Evolutionary conservation across 1,284 basidiomycete genomes (phyloP).

Genomic region (Leccinum ponderosum): DNA sequence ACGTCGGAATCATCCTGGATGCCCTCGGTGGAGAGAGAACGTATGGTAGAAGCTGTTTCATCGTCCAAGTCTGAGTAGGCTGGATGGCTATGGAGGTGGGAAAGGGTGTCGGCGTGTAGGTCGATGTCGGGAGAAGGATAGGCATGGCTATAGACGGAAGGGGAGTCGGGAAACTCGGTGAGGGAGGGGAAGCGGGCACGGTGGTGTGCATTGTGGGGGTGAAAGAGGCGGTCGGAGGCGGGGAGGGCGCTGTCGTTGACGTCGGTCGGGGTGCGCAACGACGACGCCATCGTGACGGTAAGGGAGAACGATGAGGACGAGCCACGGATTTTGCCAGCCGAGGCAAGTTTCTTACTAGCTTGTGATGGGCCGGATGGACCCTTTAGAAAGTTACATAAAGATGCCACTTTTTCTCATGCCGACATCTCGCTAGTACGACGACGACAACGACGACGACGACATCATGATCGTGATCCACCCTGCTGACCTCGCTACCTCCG

Average conservation of each 20-base stretch:
- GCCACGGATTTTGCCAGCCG: background rate
- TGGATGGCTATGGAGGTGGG: constrained; percentile 47
- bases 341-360: background rate
- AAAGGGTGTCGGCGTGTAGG: constrained; percentile 23
- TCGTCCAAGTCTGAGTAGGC: constrained; percentile 61
- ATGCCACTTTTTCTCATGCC: constrained; percentile 19
- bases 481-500: constrained; percentile 50
- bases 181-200: constrained; percentile 52
- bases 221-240: constrained; percentile 50
- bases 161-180: constrained; percentile 62
- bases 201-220: constrained; percentile 33
- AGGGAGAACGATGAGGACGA: background rate
- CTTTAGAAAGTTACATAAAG: constrained; percentile 25
- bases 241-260: constrained; percentile 30
- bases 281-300: constrained; percentile 14
- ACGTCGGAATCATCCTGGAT: constrained; percentile 31
- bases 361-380: constrained; percentile 3
- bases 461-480: background rate
- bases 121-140: constrained; percentile 39
- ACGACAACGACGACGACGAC: background rate
- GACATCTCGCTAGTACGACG: background rate
- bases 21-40: constrained; percentile 32
- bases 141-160: constrained; percentile 64
- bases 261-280: constrained; percentile 7
- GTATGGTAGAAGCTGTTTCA: constrained; percentile 47